phyloP scores from a whole-genome alignment of 2,329 filamentous ascomycete species.

The Colletotrichum karsti region DNA sequence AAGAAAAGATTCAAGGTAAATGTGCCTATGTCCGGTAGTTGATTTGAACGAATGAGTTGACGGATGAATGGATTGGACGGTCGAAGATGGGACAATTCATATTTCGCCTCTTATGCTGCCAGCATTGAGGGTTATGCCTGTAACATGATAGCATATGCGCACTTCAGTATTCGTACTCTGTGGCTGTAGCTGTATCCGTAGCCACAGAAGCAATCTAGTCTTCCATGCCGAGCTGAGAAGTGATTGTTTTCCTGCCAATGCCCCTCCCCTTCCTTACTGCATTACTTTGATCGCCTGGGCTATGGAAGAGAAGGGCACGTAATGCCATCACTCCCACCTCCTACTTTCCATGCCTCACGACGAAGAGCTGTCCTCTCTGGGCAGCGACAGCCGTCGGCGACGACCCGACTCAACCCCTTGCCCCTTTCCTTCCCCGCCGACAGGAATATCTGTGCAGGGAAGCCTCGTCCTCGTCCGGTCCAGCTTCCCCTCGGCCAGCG shows the following conservation, averaged over 20 bases:
- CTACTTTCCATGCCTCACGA: too few relatives aligned
- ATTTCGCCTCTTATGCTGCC: neutral
- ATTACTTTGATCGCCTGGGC: too few relatives aligned
- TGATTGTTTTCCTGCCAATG: neutral
- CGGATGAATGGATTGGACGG: conserved; percentile 13
- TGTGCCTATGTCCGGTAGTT: conserved; percentile 11
- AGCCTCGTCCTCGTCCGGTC: neutral
- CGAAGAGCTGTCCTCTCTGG: neutral
- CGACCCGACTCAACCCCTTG: neutral
- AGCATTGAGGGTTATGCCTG: neutral
- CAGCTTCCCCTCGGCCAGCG: neutral
- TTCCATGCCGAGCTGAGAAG: neutral
- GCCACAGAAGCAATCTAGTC: neutral
- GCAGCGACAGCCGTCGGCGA: neutral
- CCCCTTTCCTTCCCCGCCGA: neutral
- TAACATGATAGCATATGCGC: neutral
- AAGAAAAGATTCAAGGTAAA: neutral
- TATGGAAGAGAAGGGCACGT: too few relatives aligned
- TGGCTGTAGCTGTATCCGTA: neutral
- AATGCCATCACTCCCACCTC: too few relatives aligned
- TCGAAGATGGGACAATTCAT: conserved; percentile 25
- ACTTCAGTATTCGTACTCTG: neutral
- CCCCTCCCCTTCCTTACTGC: too few relatives aligned
- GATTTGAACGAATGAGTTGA: conserved; percentile 6
- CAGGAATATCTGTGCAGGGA: neutral